Evolutionary conservation across 495 filamentous ascomycete genomes (phyloP).

Genomic region (Trichoderma reesei): DNA sequence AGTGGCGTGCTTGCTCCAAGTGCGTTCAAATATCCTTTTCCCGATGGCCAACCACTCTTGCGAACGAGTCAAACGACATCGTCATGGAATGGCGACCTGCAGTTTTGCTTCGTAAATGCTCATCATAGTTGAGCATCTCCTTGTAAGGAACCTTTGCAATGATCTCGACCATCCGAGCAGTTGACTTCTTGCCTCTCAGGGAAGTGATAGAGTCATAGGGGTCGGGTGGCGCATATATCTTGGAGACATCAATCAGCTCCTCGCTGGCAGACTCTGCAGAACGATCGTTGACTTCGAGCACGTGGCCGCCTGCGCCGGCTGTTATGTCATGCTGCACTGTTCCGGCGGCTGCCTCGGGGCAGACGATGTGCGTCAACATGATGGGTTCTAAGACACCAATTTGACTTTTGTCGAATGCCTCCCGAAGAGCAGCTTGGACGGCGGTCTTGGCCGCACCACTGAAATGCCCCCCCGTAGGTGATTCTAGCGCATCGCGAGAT

Average conservation of each 20-base stretch:
- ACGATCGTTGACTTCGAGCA: constrained; percentile 68
- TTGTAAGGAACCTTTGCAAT: constrained; percentile 80
- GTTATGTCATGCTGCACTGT: constrained; percentile 85
- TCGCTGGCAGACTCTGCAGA: constrained; percentile 26
- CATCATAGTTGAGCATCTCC: constrained; percentile 96
- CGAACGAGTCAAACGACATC: constrained; percentile 85
- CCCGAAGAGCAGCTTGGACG: constrained; percentile 53
- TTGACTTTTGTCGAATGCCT: constrained; percentile 34
- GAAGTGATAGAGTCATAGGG: constrained; percentile 57
- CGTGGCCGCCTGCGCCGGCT: constrained; percentile 70
- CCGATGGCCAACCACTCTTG: constrained; percentile 59
- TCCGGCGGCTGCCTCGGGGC: constrained; percentile 72
- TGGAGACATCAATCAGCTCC: constrained; percentile 49
- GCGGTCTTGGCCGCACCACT: constrained; percentile 67
- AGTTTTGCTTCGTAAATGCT: constrained; percentile 79
- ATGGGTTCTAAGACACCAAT: constrained; percentile 82
- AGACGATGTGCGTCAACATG: constrained; percentile 74
- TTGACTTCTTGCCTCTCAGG: constrained; percentile 30
- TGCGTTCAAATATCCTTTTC: constrained; percentile 27
- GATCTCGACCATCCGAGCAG: constrained; percentile 45
- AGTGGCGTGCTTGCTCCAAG: not conserved
- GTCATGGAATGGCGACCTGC: constrained; percentile 84
- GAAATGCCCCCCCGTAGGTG: constrained; percentile 61
- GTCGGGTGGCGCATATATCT: constrained; percentile 76
- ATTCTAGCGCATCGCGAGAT: constrained; percentile 51